These are phyloP conservation scores for Tarenaya hassleriana DNA, from an alignment of 345 rosid genomes.

Conservation along the genomic window DNA sequence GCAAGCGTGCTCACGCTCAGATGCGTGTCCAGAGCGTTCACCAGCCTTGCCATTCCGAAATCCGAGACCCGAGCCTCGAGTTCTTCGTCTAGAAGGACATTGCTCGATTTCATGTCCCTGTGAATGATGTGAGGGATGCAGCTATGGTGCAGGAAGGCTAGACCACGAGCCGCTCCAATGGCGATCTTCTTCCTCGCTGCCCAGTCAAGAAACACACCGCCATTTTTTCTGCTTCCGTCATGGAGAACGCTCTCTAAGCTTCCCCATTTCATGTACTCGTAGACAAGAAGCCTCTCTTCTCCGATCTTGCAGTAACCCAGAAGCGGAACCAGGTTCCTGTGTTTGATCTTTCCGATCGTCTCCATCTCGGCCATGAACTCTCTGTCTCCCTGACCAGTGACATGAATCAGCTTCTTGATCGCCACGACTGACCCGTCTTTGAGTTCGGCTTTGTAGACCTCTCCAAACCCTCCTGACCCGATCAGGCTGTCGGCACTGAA, in stretches of 20 bases:
- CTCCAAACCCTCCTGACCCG: slow-evolving; percentile 95
- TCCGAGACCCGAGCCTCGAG: slow-evolving; percentile 94
- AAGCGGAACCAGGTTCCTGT: slow-evolving; percentile 87
- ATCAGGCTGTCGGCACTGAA: slow-evolving; percentile 84
- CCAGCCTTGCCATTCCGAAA: slow-evolving; percentile 95
- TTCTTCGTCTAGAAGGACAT: slow-evolving; percentile 83
- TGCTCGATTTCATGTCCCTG: slow-evolving; percentile 96
- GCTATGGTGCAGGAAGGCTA: slow-evolving; percentile 96
- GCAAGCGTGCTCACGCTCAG: slow-evolving; percentile 96
- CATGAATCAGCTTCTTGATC: slow-evolving; percentile 78
- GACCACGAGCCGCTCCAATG: slow-evolving; percentile 89
- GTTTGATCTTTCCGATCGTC: slow-evolving; percentile 95
- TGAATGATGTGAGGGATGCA: slow-evolving; percentile 98
- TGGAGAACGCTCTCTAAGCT: slow-evolving; percentile 91
- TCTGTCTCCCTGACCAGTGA: slow-evolving; percentile 94
- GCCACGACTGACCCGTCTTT: slow-evolving; percentile 73
- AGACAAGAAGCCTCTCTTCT: slow-evolving; percentile 95
- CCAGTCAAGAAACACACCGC: slow-evolving; percentile 58
- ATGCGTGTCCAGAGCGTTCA: slow-evolving; percentile 87
- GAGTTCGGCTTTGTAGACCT: slow-evolving; percentile 90
- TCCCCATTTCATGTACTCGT: slow-evolving; percentile 98
- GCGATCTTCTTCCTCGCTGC: slow-evolving; percentile 80
- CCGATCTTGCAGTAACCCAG: slow-evolving; percentile 93
- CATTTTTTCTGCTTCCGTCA: slow-evolving; percentile 45
- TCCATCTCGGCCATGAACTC: slow-evolving; percentile 99